Base-by-base conservation (phyloP, 306 rosid genomes). In the Pyrus communis region DNA sequence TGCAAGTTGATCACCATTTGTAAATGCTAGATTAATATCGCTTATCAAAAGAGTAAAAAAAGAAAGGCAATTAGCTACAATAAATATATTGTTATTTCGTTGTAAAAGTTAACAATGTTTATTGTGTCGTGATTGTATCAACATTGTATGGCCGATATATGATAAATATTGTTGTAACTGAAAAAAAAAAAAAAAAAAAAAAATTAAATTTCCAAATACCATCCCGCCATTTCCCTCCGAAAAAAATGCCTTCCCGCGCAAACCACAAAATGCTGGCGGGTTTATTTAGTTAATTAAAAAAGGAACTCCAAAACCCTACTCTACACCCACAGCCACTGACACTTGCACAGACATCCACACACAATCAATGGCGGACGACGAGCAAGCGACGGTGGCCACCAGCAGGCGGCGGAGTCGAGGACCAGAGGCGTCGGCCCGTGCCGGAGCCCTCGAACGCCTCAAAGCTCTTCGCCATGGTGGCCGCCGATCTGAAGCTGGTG, bases 401-500 rank as follows among this genome's bases (percentile, higher is more conserved):
- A 78, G 83, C 5, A 85, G 92, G 65, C 87, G 96, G 60, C 79
- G 97, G 83, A 62, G 78, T 21, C 74, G 91, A 77, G 97, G 92
- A 22, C 35, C 90, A 1, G 91, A 86, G 71, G 73, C 93, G 30
- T 7, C 84, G 7, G 85, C 86, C 3, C 93, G 92, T 57, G 67
- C 86, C 43, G 81, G 79, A 70, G 97, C 99, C 46, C 70, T 95
- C 22, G 93, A 95, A 74, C 97, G 87, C 35, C 97, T 95, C 12
- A 88, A 77, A 75, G 87, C 96, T 45, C 89, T 84, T 21, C 82
- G 80, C 5, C 76, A 86, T 14, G 89, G 92, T 1, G 92, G 91
- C 61, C 96, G 89, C 43, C 85, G 96, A 65, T 88, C 96, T 0
- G 97, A 89, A 17, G 67, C 51, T 61, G 87, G 84, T 3, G 87